These are phyloP conservation scores for Incumbomyces delicatus DNA, from an alignment of 2,329 filamentous ascomycete species.

Conservation along the genomic window DNA sequence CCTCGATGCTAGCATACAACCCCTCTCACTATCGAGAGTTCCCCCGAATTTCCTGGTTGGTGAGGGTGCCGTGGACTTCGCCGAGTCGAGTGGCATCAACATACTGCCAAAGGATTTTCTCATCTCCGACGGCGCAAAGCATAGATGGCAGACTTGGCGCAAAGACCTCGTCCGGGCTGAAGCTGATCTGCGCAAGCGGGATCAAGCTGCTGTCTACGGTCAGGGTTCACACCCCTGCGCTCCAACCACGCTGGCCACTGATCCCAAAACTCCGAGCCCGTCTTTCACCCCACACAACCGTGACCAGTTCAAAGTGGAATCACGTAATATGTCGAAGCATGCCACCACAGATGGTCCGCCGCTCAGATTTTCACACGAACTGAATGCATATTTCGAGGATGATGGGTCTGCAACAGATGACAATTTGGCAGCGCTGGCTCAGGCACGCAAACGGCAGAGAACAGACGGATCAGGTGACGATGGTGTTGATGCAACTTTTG, in stretches of 20 bases:
- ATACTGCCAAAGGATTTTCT: slow-evolving; percentile 65
- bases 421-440: background rate
- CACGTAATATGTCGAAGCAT: slow-evolving; percentile 1
- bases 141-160: slow-evolving; percentile 71
- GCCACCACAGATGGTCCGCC: background rate
- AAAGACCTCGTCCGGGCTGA: slow-evolving; percentile 55
- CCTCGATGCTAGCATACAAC: slow-evolving; percentile 64
- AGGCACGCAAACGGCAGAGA: slow-evolving; percentile 2
- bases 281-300: background rate
- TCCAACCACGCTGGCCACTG: background rate
- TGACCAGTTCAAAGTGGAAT: background rate
- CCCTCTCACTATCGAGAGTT: slow-evolving; percentile 75
- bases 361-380: background rate
- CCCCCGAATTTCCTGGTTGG: slow-evolving; percentile 88
- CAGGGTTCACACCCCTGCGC: background rate
- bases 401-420: background rate
- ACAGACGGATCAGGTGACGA: background rate
- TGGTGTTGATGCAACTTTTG: background rate
- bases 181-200: slow-evolving; percentile 28
- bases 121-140: slow-evolving; percentile 67
- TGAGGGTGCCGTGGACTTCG: slow-evolving; percentile 77
- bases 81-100: slow-evolving; percentile 64
- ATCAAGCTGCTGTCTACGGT: background rate
- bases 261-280: slow-evolving; percentile 2
- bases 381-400: background rate